Percentiles rank a stretch among this genome's conserved stretches.
Evolutionary conservation across 2,329 filamentous ascomycete genomes (phyloP).

Genomic region (Neonectria punicea): DNA sequence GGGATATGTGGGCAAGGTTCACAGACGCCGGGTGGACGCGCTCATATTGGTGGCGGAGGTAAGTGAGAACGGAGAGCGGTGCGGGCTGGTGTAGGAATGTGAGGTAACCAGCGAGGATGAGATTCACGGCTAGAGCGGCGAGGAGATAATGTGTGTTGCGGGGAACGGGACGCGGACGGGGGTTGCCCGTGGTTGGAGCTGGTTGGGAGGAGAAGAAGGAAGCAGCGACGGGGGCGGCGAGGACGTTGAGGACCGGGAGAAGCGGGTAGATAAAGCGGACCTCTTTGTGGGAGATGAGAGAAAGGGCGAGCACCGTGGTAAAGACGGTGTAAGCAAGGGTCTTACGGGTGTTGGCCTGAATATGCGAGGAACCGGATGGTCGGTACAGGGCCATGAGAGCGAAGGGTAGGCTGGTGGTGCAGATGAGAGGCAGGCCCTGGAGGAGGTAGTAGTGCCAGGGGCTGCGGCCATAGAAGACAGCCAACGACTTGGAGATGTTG

Average conservation of each 20-base stretch:
- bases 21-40: slow-evolving; percentile 56
- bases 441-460: slow-evolving; percentile 93
- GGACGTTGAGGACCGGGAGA: slow-evolving; percentile 83
- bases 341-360: slow-evolving; percentile 49
- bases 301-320: slow-evolving; percentile 72
- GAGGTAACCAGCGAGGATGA: slow-evolving; percentile 77
- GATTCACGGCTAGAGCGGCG: slow-evolving; percentile 71
- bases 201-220: slow-evolving; percentile 67
- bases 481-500: slow-evolving; percentile 88
- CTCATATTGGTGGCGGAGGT: slow-evolving; percentile 80
- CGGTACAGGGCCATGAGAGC: slow-evolving; percentile 71
- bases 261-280: slow-evolving; percentile 96
- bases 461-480: slow-evolving; percentile 92
- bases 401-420: slow-evolving; percentile 86
- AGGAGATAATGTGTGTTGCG: slow-evolving; percentile 68
- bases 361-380: slow-evolving; percentile 49
- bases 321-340: slow-evolving; percentile 67
- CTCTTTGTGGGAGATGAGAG: slow-evolving; percentile 92
- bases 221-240: slow-evolving; percentile 75
- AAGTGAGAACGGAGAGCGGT: slow-evolving; percentile 77
- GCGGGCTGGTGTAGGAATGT: slow-evolving; percentile 84
- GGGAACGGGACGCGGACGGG: slow-evolving; percentile 46
- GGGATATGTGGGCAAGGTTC: slow-evolving; percentile 32
- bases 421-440: slow-evolving; percentile 87
- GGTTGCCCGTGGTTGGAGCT: slow-evolving; percentile 41